Percentiles rank a stretch among this genome's conserved stretches.
These are phyloP conservation scores for Tulasnella sp. DNA, from an alignment of 768 basidiomycete species.

Conservation along the genomic window DNA sequence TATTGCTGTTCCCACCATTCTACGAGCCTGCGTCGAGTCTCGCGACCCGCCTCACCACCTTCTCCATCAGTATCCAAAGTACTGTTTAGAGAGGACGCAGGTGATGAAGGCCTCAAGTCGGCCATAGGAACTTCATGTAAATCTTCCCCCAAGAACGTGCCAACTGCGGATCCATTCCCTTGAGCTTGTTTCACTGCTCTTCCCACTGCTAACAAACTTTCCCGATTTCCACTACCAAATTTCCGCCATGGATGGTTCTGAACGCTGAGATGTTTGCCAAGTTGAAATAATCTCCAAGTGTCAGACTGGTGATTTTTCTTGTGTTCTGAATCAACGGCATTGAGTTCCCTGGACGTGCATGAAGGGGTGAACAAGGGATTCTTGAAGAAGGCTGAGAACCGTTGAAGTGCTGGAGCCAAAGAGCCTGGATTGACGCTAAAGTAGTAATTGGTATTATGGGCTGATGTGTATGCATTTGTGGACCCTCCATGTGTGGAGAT, in stretches of 20 bases:
- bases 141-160: too few relatives aligned
- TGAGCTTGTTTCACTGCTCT: constrained; percentile 38
- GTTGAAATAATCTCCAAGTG: constrained; percentile 87
- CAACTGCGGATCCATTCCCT: too few relatives aligned
- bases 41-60: constrained; percentile 65
- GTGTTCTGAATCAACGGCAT: constrained; percentile 94
- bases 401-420: constrained; percentile 54
- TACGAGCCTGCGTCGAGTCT: constrained; percentile 61
- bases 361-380: constrained; percentile 80
- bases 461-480: constrained; percentile 88
- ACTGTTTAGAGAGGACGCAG: constrained; percentile 14
- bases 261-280: constrained; percentile 76
- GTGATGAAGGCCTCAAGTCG: constrained; percentile 24
- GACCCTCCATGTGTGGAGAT: constrained; percentile 42
- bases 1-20: constrained; percentile 81
- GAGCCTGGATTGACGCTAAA: constrained; percentile 56
- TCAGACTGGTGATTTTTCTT: constrained; percentile 90
- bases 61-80: constrained; percentile 40
- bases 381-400: constrained; percentile 80
- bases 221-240: constrained; percentile 79
- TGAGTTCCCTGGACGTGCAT: constrained; percentile 79
- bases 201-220: constrained; percentile 54
- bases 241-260: constrained; percentile 77
- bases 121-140: too few relatives aligned
- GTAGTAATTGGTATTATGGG: constrained; percentile 83